Percentiles rank a stretch among this genome's conserved stretches.
Evolutionary conservation across 169 alveolate species (phyloP).

Genomic region (Plasmodium gonderi): DNA sequence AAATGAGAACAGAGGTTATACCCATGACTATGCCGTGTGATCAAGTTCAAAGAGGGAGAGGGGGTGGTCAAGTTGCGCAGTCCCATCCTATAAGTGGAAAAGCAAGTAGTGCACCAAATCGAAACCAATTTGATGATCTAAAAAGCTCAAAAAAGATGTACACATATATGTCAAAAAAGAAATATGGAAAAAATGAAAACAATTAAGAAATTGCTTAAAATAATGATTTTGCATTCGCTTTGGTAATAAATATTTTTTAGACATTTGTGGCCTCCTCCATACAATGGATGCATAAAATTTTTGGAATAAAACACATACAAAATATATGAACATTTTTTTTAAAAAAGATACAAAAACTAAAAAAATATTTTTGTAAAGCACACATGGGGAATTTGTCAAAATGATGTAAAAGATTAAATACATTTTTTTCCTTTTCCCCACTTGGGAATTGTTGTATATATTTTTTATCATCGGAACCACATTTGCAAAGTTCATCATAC

Average conservation of each 20-base stretch:
- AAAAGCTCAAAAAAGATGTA: constrained; percentile 18
- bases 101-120: constrained; percentile 37
- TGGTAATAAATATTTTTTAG: no score
- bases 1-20: background rate
- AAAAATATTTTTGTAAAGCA: constrained; percentile 33
- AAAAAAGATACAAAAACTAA: constrained; percentile 19
- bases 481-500: background rate
- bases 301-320: background rate
- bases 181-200: constrained; percentile 32
- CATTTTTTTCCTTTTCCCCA: background rate
- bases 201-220: background rate
- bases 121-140: constrained; percentile 28
- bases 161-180: constrained; percentile 28
- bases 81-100: constrained; percentile 1
- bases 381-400: constrained; percentile 4
- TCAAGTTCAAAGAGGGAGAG: background rate
- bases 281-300: background rate
- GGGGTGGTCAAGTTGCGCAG: background rate
- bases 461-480: background rate
- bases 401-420: constrained; percentile 6
- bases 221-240: background rate
- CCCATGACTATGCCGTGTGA: background rate
- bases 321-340: constrained; percentile 44
- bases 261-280: background rate
- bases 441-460: background rate